Conservation (phyloP, 768 basidiomycete genomes). For the Suillus paluster region DNA sequence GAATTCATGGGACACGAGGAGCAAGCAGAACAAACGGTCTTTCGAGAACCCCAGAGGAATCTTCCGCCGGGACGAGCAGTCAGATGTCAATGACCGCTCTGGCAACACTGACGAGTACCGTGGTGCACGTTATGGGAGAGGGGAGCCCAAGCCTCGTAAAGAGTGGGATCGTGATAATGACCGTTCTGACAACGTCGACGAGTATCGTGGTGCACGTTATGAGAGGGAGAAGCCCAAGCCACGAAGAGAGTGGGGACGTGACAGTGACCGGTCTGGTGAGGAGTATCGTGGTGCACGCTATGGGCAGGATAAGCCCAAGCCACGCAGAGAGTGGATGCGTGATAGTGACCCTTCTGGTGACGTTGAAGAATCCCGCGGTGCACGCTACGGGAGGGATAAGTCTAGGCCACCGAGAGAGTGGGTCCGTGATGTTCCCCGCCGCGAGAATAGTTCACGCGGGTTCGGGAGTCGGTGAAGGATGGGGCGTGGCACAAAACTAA, state of each 20-base stretch:
- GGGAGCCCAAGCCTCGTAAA: background rate
- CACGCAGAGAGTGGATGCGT: background rate
- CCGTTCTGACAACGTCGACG: background rate
- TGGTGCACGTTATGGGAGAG: conserved; percentile 4
- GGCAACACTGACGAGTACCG: background rate
- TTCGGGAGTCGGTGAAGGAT: background rate
- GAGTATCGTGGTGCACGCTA: conserved; percentile 10
- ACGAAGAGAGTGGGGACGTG: background rate
- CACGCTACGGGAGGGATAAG: conserved; percentile 2
- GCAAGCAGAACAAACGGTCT: conserved; percentile 3
- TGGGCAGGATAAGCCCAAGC: background rate
- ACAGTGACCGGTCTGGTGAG: background rate
- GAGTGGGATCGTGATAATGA: background rate
- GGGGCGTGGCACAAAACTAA: background rate
- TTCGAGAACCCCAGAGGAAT: background rate
- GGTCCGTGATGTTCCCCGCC: background rate
- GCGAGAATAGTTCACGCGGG: background rate
- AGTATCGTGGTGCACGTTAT: conserved; percentile 11
- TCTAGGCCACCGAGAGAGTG: background rate
- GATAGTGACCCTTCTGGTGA: conserved; percentile 2
- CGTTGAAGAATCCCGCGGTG: background rate
- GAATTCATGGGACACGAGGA: conserved; percentile 10
- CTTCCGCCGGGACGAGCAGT: background rate
- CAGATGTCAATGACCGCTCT: background rate
- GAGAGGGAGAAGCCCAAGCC: background rate